Percentiles rank a stretch among this genome's conserved stretches.
These are phyloP conservation scores for Mortierella sp. DNA, from an alignment of 371 early-diverging fungal genomes.

Conservation along the genomic window DNA sequence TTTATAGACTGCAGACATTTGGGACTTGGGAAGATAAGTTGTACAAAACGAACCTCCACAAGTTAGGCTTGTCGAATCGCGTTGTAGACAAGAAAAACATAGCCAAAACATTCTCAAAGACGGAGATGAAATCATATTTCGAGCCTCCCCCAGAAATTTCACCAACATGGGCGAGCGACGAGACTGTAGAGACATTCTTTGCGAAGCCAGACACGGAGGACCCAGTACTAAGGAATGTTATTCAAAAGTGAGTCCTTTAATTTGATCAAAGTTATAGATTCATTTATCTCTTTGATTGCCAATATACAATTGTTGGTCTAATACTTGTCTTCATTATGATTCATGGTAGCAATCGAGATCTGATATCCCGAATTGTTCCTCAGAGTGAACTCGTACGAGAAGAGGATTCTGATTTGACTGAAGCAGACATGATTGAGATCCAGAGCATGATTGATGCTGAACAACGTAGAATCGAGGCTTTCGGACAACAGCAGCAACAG, in stretches of 20 bases:
- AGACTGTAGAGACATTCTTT: constrained; percentile 24
- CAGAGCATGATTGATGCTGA: constrained; percentile 36
- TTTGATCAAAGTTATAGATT: not conserved
- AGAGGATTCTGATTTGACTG: constrained; percentile 45
- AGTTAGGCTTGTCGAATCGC: constrained; percentile 65
- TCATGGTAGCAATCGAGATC: constrained; percentile 21
- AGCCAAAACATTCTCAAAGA: constrained; percentile 49
- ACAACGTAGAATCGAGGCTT: constrained; percentile 23
- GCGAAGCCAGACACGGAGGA: constrained; percentile 38
- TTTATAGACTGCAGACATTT: constrained; percentile 77
- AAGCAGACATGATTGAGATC: constrained; percentile 45
- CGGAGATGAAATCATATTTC: constrained; percentile 64
- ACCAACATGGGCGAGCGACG: constrained; percentile 22
- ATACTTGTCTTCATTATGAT: not conserved
- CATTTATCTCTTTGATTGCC: not conserved
- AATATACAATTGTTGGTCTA: not conserved
- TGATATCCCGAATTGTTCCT: constrained; percentile 18
- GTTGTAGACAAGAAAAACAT: constrained; percentile 75
- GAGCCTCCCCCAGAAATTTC: constrained; percentile 50
- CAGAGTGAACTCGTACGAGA: constrained; percentile 41
- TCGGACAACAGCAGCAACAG: not conserved
- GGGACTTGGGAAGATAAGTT: constrained; percentile 72
- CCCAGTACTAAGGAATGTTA: constrained; percentile 19
- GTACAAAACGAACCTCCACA: constrained; percentile 65
- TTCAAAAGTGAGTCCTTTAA: constrained; percentile 26